These are phyloP conservation scores for Plenodomus lindquistii DNA, from an alignment of 2,329 filamentous ascomycete species.

Conservation along the genomic window DNA sequence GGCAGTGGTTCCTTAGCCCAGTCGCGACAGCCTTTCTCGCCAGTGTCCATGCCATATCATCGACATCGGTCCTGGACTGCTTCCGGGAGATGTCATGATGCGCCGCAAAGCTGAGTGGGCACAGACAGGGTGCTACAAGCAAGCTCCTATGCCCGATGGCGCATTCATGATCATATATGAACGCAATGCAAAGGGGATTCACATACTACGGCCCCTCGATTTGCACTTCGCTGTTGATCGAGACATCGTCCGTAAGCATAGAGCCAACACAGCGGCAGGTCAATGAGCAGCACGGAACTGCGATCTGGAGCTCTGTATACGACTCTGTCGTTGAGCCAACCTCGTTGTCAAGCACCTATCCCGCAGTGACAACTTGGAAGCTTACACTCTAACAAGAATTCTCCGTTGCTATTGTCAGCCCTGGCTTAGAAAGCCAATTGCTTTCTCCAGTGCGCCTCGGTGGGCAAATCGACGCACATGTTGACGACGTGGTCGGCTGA, in stretches of 20 bases:
- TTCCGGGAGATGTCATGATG: constrained; percentile 16
- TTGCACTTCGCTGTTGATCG: constrained; percentile 1
- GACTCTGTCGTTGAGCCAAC: too few species aligned
- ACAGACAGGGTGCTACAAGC: not conserved
- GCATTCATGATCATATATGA: constrained; percentile 18
- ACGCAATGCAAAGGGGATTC: not conserved
- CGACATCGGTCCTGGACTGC: constrained; percentile 21
- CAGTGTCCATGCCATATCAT: constrained; percentile 13
- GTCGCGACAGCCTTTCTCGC: constrained; percentile 5
- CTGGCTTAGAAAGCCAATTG: too few species aligned
- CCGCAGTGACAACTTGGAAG: too few species aligned
- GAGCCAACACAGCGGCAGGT: not conserved
- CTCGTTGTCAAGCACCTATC: too few species aligned
- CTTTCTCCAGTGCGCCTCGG: too few species aligned
- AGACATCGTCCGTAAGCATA: not conserved
- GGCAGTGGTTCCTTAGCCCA: constrained; percentile 4
- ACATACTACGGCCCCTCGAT: constrained; percentile 3
- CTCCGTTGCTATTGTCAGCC: too few species aligned
- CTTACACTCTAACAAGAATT: too few species aligned
- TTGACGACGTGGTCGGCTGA: too few species aligned
- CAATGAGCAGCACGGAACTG: not conserved
- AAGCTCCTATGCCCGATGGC: constrained; percentile 5
- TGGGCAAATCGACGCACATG: too few species aligned
- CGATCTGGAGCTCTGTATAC: not conserved
- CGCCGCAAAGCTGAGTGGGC: constrained; percentile 5